A percentile compares a stretch with the other conserved stretches of the same genome.
Conservation (phyloP, 2,329 filamentous ascomycete genomes). For the Verticillium isaacii region DNA sequence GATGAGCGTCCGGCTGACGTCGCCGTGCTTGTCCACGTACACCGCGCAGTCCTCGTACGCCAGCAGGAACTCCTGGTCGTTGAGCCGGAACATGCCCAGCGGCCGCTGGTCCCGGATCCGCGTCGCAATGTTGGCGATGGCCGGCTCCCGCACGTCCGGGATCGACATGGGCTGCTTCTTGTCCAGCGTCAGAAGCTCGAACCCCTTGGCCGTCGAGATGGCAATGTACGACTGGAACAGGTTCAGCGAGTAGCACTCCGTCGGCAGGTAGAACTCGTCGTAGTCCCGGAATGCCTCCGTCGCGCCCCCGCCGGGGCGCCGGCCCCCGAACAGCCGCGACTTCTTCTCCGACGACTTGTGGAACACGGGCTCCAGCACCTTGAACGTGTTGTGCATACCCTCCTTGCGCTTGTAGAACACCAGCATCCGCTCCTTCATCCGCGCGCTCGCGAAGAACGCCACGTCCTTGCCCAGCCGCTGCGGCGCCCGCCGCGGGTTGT, state of each 20-base stretch:
- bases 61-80: conserved; percentile 86
- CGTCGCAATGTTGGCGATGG: conserved; percentile 78
- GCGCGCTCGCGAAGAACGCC: conserved; percentile 90
- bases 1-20: conserved; percentile 87
- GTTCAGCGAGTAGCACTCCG: conserved; percentile 92
- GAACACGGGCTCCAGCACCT: conserved; percentile 91
- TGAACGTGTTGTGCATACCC: conserved; percentile 88
- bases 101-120: conserved; percentile 81
- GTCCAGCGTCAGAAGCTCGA: conserved; percentile 93
- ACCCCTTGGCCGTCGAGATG: conserved; percentile 84
- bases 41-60: conserved; percentile 95
- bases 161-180: conserved; percentile 96
- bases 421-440: conserved; percentile 93
- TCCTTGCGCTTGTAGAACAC: conserved; percentile 98
- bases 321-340: conserved; percentile 59
- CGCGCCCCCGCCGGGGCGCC: conserved; percentile 57
- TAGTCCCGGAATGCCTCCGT: conserved; percentile 98
- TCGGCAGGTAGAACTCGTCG: conserved; percentile 97
- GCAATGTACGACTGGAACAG: conserved; percentile 93
- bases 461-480: conserved; percentile 92
- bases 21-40: conserved; percentile 97
- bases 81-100: conserved; percentile 93
- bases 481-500: conserved; percentile 78
- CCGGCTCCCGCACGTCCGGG: conserved; percentile 74
- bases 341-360: conserved; percentile 88